Evolutionary conservation across 352 stramenopile species (phyloP), one percentile per base, ranked within the genome.

Genomic region (Pythium vanterpoolii): DNA sequence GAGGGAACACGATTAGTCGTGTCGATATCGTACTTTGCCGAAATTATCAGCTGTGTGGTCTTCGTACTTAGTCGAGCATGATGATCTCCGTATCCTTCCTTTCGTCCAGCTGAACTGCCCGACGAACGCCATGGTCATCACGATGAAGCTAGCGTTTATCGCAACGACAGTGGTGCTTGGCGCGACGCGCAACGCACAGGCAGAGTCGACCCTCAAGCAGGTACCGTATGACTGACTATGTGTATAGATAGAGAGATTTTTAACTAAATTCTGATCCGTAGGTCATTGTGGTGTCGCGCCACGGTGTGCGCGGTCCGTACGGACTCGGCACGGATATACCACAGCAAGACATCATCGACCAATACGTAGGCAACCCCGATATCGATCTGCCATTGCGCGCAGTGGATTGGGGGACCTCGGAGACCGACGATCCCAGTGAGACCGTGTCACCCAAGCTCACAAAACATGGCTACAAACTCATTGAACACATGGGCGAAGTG

Each of bases 401-500:
- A 13, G 72, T 71, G 10, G 74, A 72, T 6, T 91, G 82, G 82
- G 82, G 82, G 23, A 91, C 82, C 16, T 86, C 74, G 2, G 76
- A 89, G 64, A 76, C 62, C 9, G 75, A 88, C 56, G 78, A 91
- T 57, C 76, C 76, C 40, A 62, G 39, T 4, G 79, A 89, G 60
- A 62, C 74, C 55, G 82, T 91, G 54, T 83, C 79, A 7, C 82
- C 82, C n/a, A 91, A 91, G 56, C 74, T 91, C 60, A 91, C 82
- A 9, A 85, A 84, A 49, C 82, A 91, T 69, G 82, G 82, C 46
- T 86, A 76, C 52, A 57, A 70, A 23, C 68, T 89, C 23, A 61
- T 91, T 3, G 61, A 89, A 57, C 64, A 60, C 36, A 91, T 91
- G 82, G 82, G 82, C 31, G 61, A 87, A 59, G 81, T 86, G 33